Percentiles rank a stretch among this genome's conserved stretches.
These are phyloP conservation scores for Phytopythium oedochilum DNA, from an alignment of 352 stramenopile species.

Conservation along the genomic window DNA sequence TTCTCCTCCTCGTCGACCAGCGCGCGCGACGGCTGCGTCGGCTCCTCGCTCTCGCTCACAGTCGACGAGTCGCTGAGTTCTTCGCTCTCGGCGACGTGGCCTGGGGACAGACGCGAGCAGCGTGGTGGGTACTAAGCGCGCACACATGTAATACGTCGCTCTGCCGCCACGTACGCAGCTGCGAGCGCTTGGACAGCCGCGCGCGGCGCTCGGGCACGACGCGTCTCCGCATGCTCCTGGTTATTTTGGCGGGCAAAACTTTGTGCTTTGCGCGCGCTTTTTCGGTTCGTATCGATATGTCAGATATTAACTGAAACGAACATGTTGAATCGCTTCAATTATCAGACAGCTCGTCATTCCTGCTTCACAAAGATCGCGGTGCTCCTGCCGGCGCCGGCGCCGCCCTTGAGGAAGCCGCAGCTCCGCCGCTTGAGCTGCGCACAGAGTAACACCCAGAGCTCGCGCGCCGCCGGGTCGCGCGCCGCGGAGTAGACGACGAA, in stretches of 20 bases:
- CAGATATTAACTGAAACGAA: too few relatives aligned
- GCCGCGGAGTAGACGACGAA: constrained; percentile 22
- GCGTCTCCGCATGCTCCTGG: constrained; percentile 25
- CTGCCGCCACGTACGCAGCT: constrained; percentile 18
- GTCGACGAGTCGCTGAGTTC: constrained; percentile 11
- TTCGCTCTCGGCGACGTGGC: constrained; percentile 22
- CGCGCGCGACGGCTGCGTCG: constrained; percentile 15
- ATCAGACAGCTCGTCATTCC: too few relatives aligned
- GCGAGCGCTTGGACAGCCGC: constrained; percentile 27
- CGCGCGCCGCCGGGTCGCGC: constrained; percentile 21
- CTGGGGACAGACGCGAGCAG: constrained; percentile 2
- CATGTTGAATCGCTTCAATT: too few relatives aligned
- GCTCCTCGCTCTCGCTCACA: constrained; percentile 25
- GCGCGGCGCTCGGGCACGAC: constrained; percentile 10
- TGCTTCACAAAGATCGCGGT: not conserved
- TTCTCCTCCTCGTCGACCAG: constrained; percentile 18
- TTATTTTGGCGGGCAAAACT: not conserved
- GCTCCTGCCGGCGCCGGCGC: not conserved
- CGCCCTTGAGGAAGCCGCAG: constrained; percentile 15
- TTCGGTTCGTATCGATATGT: not conserved
- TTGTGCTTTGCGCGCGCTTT: constrained; percentile 12
- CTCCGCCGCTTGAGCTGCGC: constrained; percentile 23
- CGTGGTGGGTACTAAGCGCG: too few relatives aligned
- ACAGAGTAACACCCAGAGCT: constrained; percentile 19
- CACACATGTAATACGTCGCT: too few relatives aligned